Evolutionary conservation across 2,329 filamentous ascomycete genomes (phyloP), one percentile per base, ranked within the genome.

Genomic region (Verticillium nonalfalfae): DNA sequence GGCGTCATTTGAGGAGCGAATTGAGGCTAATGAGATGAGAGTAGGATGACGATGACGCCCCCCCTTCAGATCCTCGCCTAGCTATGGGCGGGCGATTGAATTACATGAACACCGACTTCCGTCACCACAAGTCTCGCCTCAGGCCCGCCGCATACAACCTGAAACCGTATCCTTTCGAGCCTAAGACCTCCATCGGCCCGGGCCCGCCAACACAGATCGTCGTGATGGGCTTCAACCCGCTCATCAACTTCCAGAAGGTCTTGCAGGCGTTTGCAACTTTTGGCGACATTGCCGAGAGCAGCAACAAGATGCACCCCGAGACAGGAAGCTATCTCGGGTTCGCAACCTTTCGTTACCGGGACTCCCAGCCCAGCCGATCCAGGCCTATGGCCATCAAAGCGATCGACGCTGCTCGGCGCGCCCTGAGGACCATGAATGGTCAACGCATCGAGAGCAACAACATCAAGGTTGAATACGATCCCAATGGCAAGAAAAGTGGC

Each of bases 311-410:
- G 70, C 93, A 99, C 74, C 95, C 95, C 9, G 89, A 93, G 62
- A 98, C 93, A 13, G 95, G 95, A 18, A 95, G 91, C 70, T 96
- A 96, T 71, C 83, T 99, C 13, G 95, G 95, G 13, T 93, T 99
- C 72, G 96, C 91, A 66, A 91, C 92, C 15, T 92, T 99, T 71
- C 88, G 90, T 62, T 99, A 96, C 74, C 88, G 90, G 69, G 94
- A 98, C 72, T 79, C 82, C 1, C 83, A 85, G 78, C 74, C 76
- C 60, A 72, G 78, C 79, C 66, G 81, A 75, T 67, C 80, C 78
- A 70, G 86, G 76, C 68, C 79, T 67, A 70, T 77, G 1, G 76
- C 83, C 2, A 77, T 91, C 45, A 83, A 87, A 58, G 95, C 92
- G 6, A 86, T 90, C 50, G 88, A 90, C 63, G 91, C 93, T 50